Evolutionary conservation across 352 stramenopile genomes (phyloP), one percentile per base, ranked within the genome.

Genomic region (Pythium aquatile): DNA sequence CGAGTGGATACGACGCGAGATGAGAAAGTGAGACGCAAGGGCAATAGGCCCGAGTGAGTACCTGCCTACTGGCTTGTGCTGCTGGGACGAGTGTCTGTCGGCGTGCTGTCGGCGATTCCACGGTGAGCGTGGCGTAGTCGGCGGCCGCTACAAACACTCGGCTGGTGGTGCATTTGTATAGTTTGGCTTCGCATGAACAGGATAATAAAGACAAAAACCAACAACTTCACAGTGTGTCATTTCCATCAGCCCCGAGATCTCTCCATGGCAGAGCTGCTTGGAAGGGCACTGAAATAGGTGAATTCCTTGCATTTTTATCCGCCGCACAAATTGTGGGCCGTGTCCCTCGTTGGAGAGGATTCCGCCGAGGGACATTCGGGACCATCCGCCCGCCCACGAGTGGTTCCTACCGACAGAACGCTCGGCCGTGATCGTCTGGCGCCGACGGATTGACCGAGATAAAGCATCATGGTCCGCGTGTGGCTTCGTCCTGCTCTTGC

Each of bases 401-500:
- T 76, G 70, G 68, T 74, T 65, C 42, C 58, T 64, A 26, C 51
- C 46, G 13, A 46, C 40, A 65, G 52, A 71, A 70, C 63, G 63
- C 63, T 69, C 54, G 63, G 63, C 52, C 63, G 63, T 62, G 63
- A 70, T 70, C 51, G 65, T 65, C 37, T 60, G 61, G 57, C 46
- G 67, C 67, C 51, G 67, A 57, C 63, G 42, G 44, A 63, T 62
- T 61, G 61, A 58, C 20, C 60, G 57, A 66, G 55, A 72, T 54
- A 63, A 67, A 70, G 60, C 68, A 69, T 61, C 65, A 90, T 90
- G 81, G 74, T 90, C 76, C 79, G 79, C 73, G 81, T 88, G 69
- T 85, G 76, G 74, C 76, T 90, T 61, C 81, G 81, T 74, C 81
- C 81, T 20, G 75, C 78, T 61, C 69, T 84, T 60, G 58, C 66